A percentile compares a stretch with the other conserved stretches of the same genome.
These are phyloP conservation scores for Erigeron canadensis DNA, from an alignment of 129 eudicot species.

Conservation along the genomic window DNA sequence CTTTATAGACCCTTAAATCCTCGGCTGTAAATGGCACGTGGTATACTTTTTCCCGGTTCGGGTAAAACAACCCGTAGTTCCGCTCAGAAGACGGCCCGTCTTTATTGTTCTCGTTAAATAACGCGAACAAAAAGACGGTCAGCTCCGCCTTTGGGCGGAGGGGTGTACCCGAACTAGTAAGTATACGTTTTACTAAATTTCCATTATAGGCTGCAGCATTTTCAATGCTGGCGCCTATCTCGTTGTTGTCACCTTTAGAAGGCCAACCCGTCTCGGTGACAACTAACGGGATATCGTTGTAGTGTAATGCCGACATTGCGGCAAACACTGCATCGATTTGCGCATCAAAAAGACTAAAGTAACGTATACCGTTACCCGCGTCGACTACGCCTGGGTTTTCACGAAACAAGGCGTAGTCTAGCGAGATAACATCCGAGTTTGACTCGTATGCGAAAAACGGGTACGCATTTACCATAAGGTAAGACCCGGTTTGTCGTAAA, in stretches of 20 bases:
- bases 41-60: conserved; percentile 60
- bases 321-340: conserved; percentile 95
- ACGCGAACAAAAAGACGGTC: conserved; percentile 73
- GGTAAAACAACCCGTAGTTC: conserved; percentile 90
- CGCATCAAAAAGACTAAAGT: conserved; percentile 82
- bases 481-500: conserved; percentile 62
- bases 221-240: conserved; percentile 60
- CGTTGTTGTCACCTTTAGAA: conserved; percentile 70
- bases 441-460: conserved; percentile 82
- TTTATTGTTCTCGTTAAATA: conserved; percentile 81
- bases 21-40: conserved; percentile 58
- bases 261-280: conserved; percentile 98
- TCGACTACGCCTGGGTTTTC: conserved; percentile 79
- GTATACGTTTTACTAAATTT: conserved; percentile 57
- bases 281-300: conserved; percentile 53
- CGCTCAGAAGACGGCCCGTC: conserved; percentile 76
- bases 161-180: conserved; percentile 82
- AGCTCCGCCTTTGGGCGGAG: conserved; percentile 68
- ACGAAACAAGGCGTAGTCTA: conserved; percentile 84
- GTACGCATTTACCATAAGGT: conserved; percentile 83
- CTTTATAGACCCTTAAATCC: conserved; percentile 47
- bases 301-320: conserved; percentile 70
- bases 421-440: conserved; percentile 69
- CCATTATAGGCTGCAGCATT: conserved; percentile 85
- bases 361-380: conserved; percentile 68